These are phyloP conservation scores for Xylariaceae sp. DNA, from an alignment of 2,329 filamentous ascomycete species.

Conservation along the genomic window DNA sequence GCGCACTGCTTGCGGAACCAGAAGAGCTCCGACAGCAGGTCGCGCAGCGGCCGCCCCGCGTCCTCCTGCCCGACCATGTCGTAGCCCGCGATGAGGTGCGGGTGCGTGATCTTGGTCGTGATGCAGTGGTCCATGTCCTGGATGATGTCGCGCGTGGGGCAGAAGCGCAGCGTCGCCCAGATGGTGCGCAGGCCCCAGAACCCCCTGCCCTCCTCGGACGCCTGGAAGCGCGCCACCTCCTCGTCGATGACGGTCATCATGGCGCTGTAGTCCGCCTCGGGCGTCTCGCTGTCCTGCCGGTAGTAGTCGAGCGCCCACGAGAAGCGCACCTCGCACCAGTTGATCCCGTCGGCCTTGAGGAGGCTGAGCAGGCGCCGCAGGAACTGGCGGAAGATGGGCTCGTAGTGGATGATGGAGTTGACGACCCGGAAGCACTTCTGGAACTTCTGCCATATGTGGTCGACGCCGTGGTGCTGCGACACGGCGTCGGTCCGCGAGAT, in stretches of 20 bases:
- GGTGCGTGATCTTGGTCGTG: conserved; percentile 75
- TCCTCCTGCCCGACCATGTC: conserved; percentile 92
- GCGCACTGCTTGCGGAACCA: conserved; percentile 90
- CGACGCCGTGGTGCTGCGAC: conserved; percentile 79
- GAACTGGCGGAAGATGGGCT: conserved; percentile 82
- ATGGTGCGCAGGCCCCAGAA: conserved; percentile 89
- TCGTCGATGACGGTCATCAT: conserved; percentile 76
- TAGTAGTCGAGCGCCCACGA: conserved; percentile 75
- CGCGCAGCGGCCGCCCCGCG: conserved; percentile 71
- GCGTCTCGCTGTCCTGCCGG: conserved; percentile 62
- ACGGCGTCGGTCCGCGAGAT: conserved; percentile 74
- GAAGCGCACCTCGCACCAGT: conserved; percentile 78
- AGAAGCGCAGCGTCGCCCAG: conserved; percentile 74
- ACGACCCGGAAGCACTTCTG: conserved; percentile 72
- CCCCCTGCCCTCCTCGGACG: conserved; percentile 66
- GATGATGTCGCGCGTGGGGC: conserved; percentile 67
- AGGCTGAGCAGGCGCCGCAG: conserved; percentile 71
- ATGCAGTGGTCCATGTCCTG: conserved; percentile 89
- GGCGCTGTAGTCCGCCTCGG: conserved; percentile 68
- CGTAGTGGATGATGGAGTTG: conserved; percentile 79
- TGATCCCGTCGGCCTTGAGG: conserved; percentile 79
- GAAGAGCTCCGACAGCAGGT: conserved; percentile 82
- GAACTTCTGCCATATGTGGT: conserved; percentile 86
- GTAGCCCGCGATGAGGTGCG: conserved; percentile 81
- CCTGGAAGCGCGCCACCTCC: conserved; percentile 76